Percentiles rank a stretch among this genome's conserved stretches.
These are phyloP conservation scores for Bacidia gigantensis DNA, from an alignment of 495 filamentous ascomycete species.

Conservation along the genomic window DNA sequence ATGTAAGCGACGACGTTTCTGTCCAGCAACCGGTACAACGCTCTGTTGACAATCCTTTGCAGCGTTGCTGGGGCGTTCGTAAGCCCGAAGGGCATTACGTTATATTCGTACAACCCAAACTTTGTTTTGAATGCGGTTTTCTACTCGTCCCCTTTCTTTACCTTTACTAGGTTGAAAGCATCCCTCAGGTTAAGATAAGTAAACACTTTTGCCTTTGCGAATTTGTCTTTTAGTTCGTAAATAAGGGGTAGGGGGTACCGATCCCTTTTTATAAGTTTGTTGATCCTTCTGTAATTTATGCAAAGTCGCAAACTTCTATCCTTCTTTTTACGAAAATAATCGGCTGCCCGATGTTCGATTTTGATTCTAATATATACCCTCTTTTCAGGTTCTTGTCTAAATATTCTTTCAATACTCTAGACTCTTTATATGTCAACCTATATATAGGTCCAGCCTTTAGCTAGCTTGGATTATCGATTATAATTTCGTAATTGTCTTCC, in stretches of 20 bases:
- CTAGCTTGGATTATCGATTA: neutral
- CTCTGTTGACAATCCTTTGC: constrained; percentile 23
- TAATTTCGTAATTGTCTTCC: neutral
- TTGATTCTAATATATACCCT: constrained; percentile 5
- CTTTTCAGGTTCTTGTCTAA: constrained; percentile 2
- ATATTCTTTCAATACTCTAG: neutral
- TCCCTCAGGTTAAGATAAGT: constrained; percentile 16
- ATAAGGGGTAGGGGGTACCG: constrained; percentile 12
- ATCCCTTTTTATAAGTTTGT: constrained; percentile 14
- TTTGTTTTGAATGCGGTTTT: constrained; percentile 10
- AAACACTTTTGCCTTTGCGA: constrained; percentile 10
- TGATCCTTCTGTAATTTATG: constrained; percentile 14
- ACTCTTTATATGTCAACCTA: neutral
- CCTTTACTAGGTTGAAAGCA: constrained; percentile 13
- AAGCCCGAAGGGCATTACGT: constrained; percentile 24
- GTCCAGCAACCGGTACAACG: constrained; percentile 17
- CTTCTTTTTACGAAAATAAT: constrained; percentile 11
- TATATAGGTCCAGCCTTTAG: neutral
- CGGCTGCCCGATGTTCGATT: neutral
- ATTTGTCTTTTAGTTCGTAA: constrained; percentile 2
- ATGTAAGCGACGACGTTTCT: constrained; percentile 20
- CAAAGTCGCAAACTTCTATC: constrained; percentile 7
- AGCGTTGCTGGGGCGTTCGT: constrained; percentile 17
- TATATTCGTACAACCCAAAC: constrained; percentile 16
- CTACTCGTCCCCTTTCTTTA: constrained; percentile 15